Evolutionary conservation across 768 basidiomycete genomes (phyloP).

Genomic region (Auriculariales sp.): DNA sequence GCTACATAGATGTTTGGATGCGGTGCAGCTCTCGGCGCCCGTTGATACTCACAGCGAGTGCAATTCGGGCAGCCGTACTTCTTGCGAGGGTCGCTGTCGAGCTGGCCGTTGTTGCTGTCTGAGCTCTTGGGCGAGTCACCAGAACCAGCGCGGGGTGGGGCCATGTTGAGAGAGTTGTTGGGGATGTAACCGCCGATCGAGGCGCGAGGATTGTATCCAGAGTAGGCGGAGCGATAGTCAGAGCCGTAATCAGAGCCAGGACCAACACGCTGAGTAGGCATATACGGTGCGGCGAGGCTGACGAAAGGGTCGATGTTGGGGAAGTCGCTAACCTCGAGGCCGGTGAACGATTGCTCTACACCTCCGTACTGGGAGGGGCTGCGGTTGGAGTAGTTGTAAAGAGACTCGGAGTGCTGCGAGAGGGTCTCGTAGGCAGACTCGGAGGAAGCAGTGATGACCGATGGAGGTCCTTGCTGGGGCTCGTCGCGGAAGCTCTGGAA

Average conservation of each 20-base stretch:
- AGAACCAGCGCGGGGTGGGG: background rate
- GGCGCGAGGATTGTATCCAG: no score
- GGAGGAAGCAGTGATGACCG: conserved; percentile 64
- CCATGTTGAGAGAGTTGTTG: background rate
- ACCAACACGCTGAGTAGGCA: background rate
- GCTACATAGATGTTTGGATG: background rate
- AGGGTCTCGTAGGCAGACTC: conserved; percentile 61
- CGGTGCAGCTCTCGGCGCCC: background rate
- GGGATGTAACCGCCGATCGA: background rate
- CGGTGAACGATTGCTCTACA: conserved; percentile 41
- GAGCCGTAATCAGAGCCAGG: conserved; percentile 1
- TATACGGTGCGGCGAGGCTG: conserved; percentile 24
- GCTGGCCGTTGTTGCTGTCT: background rate
- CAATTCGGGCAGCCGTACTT: conserved; percentile 68
- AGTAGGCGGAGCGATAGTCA: background rate
- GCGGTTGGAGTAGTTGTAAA: conserved; percentile 49
- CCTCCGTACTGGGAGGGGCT: conserved; percentile 22
- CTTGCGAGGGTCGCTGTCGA: conserved; percentile 51
- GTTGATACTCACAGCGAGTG: conserved; percentile 46
- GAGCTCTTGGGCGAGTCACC: background rate
- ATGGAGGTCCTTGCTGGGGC: conserved; percentile 56
- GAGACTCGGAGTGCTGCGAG: conserved; percentile 54
- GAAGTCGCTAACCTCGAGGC: no score
- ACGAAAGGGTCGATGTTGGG: conserved; percentile 68
- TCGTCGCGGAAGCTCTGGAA: conserved; percentile 38